A percentile compares a stretch with the other conserved stretches of the same genome.
Evolutionary conservation across 192 early-diverging fungal species (phyloP).

Genomic region (Umbelopsis vinacea): DNA sequence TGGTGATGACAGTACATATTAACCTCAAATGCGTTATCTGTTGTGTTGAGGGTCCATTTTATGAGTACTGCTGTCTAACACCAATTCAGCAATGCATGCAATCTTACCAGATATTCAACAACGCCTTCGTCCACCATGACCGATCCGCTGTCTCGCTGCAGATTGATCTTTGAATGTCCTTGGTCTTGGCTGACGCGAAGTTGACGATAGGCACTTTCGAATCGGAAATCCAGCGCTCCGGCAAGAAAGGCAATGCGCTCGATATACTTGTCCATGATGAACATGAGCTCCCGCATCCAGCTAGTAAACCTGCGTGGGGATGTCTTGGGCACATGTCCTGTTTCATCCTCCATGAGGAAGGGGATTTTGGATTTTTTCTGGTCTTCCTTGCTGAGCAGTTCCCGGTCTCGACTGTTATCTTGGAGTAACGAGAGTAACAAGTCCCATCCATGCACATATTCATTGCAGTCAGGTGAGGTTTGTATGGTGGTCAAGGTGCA

Average conservation of each 20-base stretch:
- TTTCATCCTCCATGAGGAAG: conserved; percentile 18
- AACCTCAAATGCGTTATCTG: conserved; percentile 24
- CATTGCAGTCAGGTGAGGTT: not conserved
- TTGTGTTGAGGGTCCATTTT: not conserved
- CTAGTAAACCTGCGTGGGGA: conserved; percentile 10
- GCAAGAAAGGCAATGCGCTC: conserved; percentile 24
- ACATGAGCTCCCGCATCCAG: conserved; percentile 30
- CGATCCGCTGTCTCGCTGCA: conserved; percentile 17
- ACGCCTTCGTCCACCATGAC: conserved; percentile 27
- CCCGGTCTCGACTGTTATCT: not conserved
- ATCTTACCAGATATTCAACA: conserved; percentile 18
- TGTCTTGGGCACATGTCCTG: not conserved
- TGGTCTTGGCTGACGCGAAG: conserved; percentile 9
- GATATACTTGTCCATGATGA: conserved; percentile 27
- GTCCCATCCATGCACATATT: conserved; percentile 12
- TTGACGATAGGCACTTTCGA: conserved; percentile 22
- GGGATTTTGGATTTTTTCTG: conserved; percentile 14
- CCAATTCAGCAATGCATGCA: not conserved
- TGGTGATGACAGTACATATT: conserved; percentile 27
- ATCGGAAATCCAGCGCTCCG: conserved; percentile 27
- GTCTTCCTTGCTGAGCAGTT: not conserved
- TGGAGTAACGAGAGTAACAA: not conserved
- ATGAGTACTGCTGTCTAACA: not conserved
- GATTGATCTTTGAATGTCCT: not conserved
- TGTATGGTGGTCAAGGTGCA: conserved; percentile 21